Base-by-base conservation (phyloP, 352 stramenopile species). In the Pythium apleroticum region DNA sequence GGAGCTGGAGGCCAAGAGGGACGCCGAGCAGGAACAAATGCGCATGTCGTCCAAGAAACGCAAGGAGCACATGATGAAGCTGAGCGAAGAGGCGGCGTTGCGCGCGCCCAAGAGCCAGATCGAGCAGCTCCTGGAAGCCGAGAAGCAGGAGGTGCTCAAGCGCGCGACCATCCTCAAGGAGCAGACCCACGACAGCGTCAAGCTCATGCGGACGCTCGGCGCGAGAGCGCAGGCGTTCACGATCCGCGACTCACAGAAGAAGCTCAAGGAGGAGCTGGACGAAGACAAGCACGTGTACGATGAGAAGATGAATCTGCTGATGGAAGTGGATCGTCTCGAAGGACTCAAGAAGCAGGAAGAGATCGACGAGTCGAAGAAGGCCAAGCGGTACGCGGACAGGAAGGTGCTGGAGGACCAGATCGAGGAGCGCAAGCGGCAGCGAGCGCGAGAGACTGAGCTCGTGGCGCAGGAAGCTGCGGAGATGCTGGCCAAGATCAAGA, bases 241-340 rank as follows among this genome's bases (percentile, higher is more conserved):
- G 28, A 98, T 98, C 68, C 91, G 95, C 28, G 95, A 98, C 71
- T 79, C 97, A 69, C 94, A 98, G 68, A 79, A 90, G 11, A 78
- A 88, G 57, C 69, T 91, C 33, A 82, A 89, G 52, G 62, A 81
- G 28, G 73, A 82, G 20, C 68, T 90, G 1, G 81, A 89, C 68
- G 78, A 90, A 9, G 75, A 88, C 12, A 85, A 96, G 27, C 74
- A 89, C 28, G 77, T 97, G 65, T 97, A 98, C 76, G 93, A 98
- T 54, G 81, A 93, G 20, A 90, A 96, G 56, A 97, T 98, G 88
- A 97, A 98, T 57, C 75, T 97, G 48, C 77, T 96, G 48, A 98
- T 98, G 93, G 93, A 98, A 72, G 89, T 98, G 48, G 88, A 98
- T 72, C 87, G 95, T 1, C 79, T 98, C 17, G 83, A 96, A 63